A percentile compares a stretch with the other conserved stretches of the same genome.
Conservation (phyloP, 1,139 yeast genomes). For the Yamadazyma spencermartinsiae region DNA sequence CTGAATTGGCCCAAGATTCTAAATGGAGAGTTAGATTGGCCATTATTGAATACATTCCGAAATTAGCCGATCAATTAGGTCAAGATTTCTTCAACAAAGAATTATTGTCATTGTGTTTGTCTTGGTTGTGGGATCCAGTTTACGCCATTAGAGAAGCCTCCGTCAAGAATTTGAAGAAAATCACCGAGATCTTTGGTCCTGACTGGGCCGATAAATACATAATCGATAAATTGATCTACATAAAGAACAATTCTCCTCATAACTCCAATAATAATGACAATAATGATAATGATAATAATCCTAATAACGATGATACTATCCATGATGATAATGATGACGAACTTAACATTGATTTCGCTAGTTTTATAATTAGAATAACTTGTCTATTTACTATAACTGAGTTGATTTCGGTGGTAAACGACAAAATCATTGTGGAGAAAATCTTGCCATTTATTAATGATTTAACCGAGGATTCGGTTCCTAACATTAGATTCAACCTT, state of each 20-base stretch:
- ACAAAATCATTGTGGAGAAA: constrained; percentile 57
- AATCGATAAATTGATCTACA: constrained; percentile 63
- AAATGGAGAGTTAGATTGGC: constrained; percentile 99
- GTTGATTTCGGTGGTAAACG: constrained; percentile 67
- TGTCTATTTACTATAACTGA: constrained; percentile 85
- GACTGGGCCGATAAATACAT: constrained; percentile 91
- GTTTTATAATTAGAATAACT: constrained; percentile 89
- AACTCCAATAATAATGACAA: constrained; percentile 10
- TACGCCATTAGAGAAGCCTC: constrained; percentile 97
- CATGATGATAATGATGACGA: constrained; percentile 28
- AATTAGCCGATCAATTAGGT: constrained; percentile 94
- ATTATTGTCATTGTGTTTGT: constrained; percentile 84
- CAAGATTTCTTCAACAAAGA: constrained; percentile 91
- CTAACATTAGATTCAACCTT: constrained; percentile 92
- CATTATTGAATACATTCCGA: constrained; percentile 93
- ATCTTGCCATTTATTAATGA: constrained; percentile 79
- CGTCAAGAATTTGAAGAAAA: constrained; percentile 73
- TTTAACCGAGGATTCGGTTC: constrained; percentile 77
- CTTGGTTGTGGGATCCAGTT: constrained; percentile 98
- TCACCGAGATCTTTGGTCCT: constrained; percentile 86
- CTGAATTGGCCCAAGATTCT: constrained; percentile 93
- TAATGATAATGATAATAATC: constrained; percentile 16
- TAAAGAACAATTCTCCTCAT: constrained; percentile 14
- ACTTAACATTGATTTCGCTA: constrained; percentile 50
- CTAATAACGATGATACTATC: constrained; percentile 19